Conservation (phyloP, 768 basidiomycete species). For the Crassisporium funariophilum region DNA sequence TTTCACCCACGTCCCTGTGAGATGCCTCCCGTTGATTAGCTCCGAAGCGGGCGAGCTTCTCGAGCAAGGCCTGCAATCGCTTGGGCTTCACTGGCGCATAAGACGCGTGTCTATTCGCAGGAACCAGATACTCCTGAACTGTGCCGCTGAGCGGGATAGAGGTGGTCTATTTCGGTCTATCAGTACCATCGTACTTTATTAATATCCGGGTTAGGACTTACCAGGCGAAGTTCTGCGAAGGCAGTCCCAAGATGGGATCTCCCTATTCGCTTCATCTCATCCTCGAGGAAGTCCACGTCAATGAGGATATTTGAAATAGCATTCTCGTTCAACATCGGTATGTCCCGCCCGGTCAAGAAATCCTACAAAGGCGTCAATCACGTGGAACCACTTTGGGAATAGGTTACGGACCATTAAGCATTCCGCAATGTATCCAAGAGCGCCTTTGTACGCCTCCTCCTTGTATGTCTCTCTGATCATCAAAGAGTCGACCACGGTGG, state of each 20-base stretch:
- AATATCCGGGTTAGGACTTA: slow-evolving; percentile 35
- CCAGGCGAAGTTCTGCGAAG: slow-evolving; percentile 80
- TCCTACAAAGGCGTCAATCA: slow-evolving; percentile 47
- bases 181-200: slow-evolving; percentile 3
- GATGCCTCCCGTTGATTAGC: slow-evolving; percentile 57
- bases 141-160: slow-evolving; percentile 73
- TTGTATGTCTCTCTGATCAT: slow-evolving; percentile 84
- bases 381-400: not conserved
- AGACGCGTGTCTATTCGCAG: slow-evolving; percentile 65
- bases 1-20: slow-evolving; percentile 69
- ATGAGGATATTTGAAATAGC: slow-evolving; percentile 84
- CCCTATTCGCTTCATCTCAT: slow-evolving; percentile 78
- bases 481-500: slow-evolving; percentile 91
- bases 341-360: slow-evolving; percentile 75
- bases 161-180: slow-evolving; percentile 49
- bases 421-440: slow-evolving; percentile 85
- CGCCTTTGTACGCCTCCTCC: slow-evolving; percentile 86
- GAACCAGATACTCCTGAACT: slow-evolving; percentile 79
- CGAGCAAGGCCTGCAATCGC: slow-evolving; percentile 70
- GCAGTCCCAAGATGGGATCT: slow-evolving; percentile 67
- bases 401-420: slow-evolving; percentile 75
- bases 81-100: slow-evolving; percentile 71
- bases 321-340: slow-evolving; percentile 83
- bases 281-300: slow-evolving; percentile 87
- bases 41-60: slow-evolving; percentile 77